Base-by-base conservation (phyloP, 768 basidiomycete genomes). In the Boletus vermiculosoides region DNA sequence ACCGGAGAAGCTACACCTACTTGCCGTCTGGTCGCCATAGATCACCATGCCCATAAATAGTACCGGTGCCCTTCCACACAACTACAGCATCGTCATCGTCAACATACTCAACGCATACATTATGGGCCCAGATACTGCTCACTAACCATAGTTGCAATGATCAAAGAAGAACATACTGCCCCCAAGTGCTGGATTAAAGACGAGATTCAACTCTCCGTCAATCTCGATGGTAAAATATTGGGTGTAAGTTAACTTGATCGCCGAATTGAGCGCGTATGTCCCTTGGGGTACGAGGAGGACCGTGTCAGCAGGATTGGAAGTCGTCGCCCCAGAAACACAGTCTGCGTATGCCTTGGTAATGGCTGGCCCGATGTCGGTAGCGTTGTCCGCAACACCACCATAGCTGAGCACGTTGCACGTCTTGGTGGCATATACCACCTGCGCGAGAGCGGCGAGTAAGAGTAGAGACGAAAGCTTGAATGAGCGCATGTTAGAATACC, bases 381-480 rank as follows among this genome's bases (percentile, higher is more conserved):
- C 9, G 12, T 45, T 46, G 37, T 65, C 56, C 18, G 54, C 53
- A 37, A 39, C 20, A n/a, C 55, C 64, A n/a, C 54, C 48, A 1
- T 50, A 63, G 49, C 13, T 2, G 2, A 50, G 51, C 18, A 58
- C 51, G 37, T 58, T 58, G 52, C 63, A 58, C 13, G 46, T 62
- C 15, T 13, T 64, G 42, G 33, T 41, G 2, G 49, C 50, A 22
- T 23, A 42, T 20, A 23, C 49, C 23, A 34, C 49, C 1, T 49
- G 52, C 8, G 23, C 20, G 15, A 36, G 2, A 34, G 30, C 15
- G 16, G 44, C 15, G 25, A 63, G 49, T 13, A 54, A 30, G 15
- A 63, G n/a, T 18, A 56, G 42, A 16, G 25, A 44, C n/a, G 18
- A 55, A 22, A 22, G 41, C 10, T 3, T 31, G 48, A 52, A 39